Evolutionary conservation across 257 asterid genomes (phyloP).

Genomic region (Leptodermis oblonga): DNA sequence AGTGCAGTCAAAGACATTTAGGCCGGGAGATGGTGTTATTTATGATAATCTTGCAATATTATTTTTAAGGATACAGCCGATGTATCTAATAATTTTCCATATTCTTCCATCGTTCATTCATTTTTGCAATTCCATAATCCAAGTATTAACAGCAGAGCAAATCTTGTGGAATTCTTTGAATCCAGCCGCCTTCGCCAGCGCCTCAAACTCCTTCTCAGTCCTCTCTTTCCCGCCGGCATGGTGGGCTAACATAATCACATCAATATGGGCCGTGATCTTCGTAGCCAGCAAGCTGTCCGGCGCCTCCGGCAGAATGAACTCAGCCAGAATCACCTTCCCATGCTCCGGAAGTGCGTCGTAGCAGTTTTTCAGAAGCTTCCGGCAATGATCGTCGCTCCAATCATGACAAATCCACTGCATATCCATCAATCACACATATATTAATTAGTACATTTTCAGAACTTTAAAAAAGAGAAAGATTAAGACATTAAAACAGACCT

Average conservation of each 20-base stretch:
- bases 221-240: slow-evolving; percentile 94
- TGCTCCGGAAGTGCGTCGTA: slow-evolving; percentile 59
- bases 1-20: no score
- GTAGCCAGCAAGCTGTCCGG: slow-evolving; percentile 58
- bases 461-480: no score
- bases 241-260: slow-evolving; percentile 78
- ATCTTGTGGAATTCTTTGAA: slow-evolving; percentile 46
- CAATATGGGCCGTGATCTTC: slow-evolving; percentile 55
- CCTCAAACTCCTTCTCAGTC: slow-evolving; percentile 74
- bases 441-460: no score
- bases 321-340: slow-evolving; percentile 74
- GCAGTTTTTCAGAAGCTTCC: slow-evolving; percentile 67
- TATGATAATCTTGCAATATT: no score
- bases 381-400: slow-evolving; percentile 79
- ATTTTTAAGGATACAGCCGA: no score
- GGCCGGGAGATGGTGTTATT: no score
- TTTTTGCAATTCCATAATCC: slow-evolving; percentile 73
- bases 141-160: slow-evolving; percentile 59
- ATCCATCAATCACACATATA: no score
- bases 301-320: slow-evolving; percentile 62
- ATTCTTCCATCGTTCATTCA: no score
- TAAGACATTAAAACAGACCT: no score
- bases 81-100: no score
- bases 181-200: slow-evolving; percentile 70
- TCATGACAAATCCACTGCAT: no score